Base-by-base conservation (phyloP, 371 early-diverging fungal species). In the Mucor circinelloides region DNA sequence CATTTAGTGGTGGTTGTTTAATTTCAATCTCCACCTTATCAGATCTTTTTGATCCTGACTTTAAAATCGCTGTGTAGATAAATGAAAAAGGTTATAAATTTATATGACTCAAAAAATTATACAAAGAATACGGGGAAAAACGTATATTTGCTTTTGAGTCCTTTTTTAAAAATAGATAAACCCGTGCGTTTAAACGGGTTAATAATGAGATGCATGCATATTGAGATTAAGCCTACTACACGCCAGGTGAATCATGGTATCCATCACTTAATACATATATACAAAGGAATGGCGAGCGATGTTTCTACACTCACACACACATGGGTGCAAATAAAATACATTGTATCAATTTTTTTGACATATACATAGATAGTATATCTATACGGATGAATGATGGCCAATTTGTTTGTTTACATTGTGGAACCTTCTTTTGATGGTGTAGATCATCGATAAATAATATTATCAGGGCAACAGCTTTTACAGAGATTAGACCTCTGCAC, bases 21-120 rank as follows among this genome's bases (percentile, higher is more conserved):
- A 30, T 31, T n/a, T 55, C 27, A 30, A 55, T 55, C 55, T 55
- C 30, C 6, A 55, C 30, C 55, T 55, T 55, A 55, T 55, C 55
- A 30, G 55, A 55, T 55, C n/a, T 30, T 55, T 55, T 55, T 55
- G 55, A 55, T 55, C 55, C 55, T 55, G 55, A 31, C 30, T 55
- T 55, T 55, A 0, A 55, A 55, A 30, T 25, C 9, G 25, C 3
- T 5, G 54, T 19, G 19, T 36, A 27, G 54, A 52, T 52, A 52
- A n/a, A 52, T 52, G 15, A 23, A 25, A 25, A 9, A 12, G 52
- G 21, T 6, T 27, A 25, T 52, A 19, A 44, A n/a, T 17, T 9
- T 6, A 7, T 46, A 52, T 52, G 48, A 46, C 23, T 52, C 27
- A 52, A 27, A 46, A n/a, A n/a, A 52, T 25, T 2, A 19, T 44